phyloP scores from a whole-genome alignment of 345 rosid genomes.

The Euclidium syriacum region DNA sequence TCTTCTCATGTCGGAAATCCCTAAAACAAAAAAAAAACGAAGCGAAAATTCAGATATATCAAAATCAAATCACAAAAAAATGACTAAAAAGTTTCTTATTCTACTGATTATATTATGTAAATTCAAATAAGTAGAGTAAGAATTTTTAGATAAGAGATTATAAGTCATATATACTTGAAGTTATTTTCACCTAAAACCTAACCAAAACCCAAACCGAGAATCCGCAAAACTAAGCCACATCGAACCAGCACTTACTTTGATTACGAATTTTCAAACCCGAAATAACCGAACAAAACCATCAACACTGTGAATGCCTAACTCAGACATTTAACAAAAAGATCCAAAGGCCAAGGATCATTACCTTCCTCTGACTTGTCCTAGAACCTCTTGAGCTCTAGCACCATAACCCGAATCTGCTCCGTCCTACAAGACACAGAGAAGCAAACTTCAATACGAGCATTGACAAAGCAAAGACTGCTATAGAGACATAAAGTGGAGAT shows the following conservation, averaged over 20 bases:
- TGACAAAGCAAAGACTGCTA: neutral
- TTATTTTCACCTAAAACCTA: neutral
- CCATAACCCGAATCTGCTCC: slow-evolving; percentile 90
- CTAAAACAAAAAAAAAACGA: slow-evolving; percentile 34
- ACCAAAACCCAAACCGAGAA: neutral
- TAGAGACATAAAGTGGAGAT: neutral
- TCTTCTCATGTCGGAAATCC: slow-evolving; percentile 93
- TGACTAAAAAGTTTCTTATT: neutral
- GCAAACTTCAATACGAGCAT: neutral
- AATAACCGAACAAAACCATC: neutral
- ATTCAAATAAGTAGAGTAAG: too few species aligned
- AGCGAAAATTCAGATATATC: neutral
- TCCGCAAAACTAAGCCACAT: neutral
- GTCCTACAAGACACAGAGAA: slow-evolving; percentile 37
- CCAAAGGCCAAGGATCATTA: slow-evolving; percentile 22
- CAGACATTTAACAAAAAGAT: neutral
- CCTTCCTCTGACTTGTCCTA: slow-evolving; percentile 97
- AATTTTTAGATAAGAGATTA: neutral
- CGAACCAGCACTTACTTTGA: too few species aligned
- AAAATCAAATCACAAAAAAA: neutral
- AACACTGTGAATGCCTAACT: neutral
- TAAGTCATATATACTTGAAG: neutral
- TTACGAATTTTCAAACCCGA: neutral
- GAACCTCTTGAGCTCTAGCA: slow-evolving; percentile 90
- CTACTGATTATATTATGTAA: too few species aligned